Evolutionary conservation across 495 filamentous ascomycete genomes (phyloP), one percentile per base, ranked within the genome.

Genomic region (Aspergillus leporis): DNA sequence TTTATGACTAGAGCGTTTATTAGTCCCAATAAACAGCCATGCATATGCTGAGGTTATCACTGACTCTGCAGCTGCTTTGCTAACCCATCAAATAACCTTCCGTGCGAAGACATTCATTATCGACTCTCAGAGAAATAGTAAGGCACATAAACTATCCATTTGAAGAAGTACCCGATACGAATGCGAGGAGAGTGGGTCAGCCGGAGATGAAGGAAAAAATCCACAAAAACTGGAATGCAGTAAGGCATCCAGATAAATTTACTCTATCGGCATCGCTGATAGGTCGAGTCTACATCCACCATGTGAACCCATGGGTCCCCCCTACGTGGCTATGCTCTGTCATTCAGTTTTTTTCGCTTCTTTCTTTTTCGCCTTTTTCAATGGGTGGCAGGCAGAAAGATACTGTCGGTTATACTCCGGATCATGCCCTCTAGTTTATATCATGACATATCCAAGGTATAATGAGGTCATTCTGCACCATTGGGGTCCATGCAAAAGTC

Each of bases 131-230:
- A 40, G 9, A 3, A n/a, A 40, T 12, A 2, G 16, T 4, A 40
- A 40, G 16, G 16, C 12, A 40, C n/a, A 45, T 18, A 21, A n/a
- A 7, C 2, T 8, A 43, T 6, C 41, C 18, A 2, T 1, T 18
- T 45, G 14, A 45, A 45, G 41, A 45, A 45, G 41, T 45, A 4
- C 41, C 16, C 41, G 18, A 45, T 45, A 45, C 41, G 41, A 45
- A 19, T 45, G 16, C 41, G 41, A 45, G 34, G 1, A 19, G 18
- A 45, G 41, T 45, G 41, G 41, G 41, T 45, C 41, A n/a, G 14
- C 4, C 18, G 41, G 41, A 47, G 23, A 47, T 23, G 18, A 47
- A 47, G 43, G 19, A 23, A 23, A 43, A 47, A 47, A 9, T 9
- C 8, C 19, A 23, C 5, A 22, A 12, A 23, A 47, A 47, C 18